These are phyloP conservation scores for Daldinia bambusicola DNA, from an alignment of 495 filamentous ascomycete genomes.

Conservation along the genomic window DNA sequence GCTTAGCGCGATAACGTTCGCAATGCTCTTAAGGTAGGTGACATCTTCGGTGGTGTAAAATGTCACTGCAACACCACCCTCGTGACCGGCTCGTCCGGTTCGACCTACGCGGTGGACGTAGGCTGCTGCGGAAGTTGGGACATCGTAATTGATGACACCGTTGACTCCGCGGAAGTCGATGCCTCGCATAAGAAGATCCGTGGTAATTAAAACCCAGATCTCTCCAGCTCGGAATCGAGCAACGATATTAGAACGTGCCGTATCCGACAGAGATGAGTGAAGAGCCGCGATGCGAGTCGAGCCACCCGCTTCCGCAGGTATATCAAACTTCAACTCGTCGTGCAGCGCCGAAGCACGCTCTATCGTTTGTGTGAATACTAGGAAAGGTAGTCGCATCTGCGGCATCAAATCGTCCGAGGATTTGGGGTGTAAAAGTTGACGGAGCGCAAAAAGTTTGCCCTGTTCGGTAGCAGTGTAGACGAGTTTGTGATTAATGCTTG, in stretches of 20 bases:
- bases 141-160: constrained; percentile 96
- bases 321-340: constrained; percentile 92
- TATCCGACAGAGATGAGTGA: constrained; percentile 85
- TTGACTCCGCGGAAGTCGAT: constrained; percentile 94
- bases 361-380: constrained; percentile 96
- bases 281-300: constrained; percentile 88
- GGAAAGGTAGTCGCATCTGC: constrained; percentile 83
- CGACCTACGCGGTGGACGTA: constrained; percentile 95
- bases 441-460: constrained; percentile 90
- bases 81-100: constrained; percentile 86
- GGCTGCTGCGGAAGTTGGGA: constrained; percentile 84
- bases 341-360: constrained; percentile 86
- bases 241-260: constrained; percentile 80
- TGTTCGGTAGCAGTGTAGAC: constrained; percentile 91
- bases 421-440: constrained; percentile 88
- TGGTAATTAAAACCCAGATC: constrained; percentile 95
- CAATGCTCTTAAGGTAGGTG: constrained; percentile 87
- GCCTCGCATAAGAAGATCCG: constrained; percentile 88
- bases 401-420: constrained; percentile 61
- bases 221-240: constrained; percentile 89
- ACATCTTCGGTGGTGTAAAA: constrained; percentile 96
- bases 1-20: constrained; percentile 87
- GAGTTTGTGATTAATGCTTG: constrained; percentile 88
- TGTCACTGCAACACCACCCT: constrained; percentile 91
- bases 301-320: constrained; percentile 86